These are phyloP conservation scores for Zygoascus sp. DNA, from an alignment of 1,139 yeast species.

Conservation along the genomic window DNA sequence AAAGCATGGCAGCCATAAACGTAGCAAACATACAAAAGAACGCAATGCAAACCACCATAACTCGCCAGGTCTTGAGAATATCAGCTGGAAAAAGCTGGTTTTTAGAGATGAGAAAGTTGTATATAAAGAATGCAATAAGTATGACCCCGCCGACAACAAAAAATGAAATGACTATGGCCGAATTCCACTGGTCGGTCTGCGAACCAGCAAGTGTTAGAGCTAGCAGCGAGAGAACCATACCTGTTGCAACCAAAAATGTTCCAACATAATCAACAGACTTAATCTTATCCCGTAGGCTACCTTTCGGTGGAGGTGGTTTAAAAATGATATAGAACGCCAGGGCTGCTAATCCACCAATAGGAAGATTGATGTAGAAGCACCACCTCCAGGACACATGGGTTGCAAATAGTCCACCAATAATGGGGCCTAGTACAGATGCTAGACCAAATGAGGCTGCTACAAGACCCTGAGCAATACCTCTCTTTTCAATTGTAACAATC, in stretches of 20 bases:
- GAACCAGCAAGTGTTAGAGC: conserved; percentile 52
- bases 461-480: conserved; percentile 47
- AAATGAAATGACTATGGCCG: conserved; percentile 52
- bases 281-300: conserved; percentile 42
- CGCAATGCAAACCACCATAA: conserved; percentile 39
- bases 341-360: conserved; percentile 58
- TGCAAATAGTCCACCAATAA: conserved; percentile 65
- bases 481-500: conserved; percentile 52
- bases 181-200: conserved; percentile 45
- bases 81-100: conserved; percentile 45
- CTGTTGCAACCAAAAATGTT: conserved; percentile 40
- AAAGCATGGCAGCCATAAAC: conserved; percentile 45
- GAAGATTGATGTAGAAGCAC: conserved; percentile 71
- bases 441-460: conserved; percentile 51
- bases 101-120: conserved; percentile 46
- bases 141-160: conserved; percentile 53
- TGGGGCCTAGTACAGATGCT: conserved; percentile 60
- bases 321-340: conserved; percentile 45
- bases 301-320: conserved; percentile 48
- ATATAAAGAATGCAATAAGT: conserved; percentile 40
- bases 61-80: conserved; percentile 38
- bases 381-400: conserved; percentile 66
- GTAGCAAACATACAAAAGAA: conserved; percentile 42
- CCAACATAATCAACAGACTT: conserved; percentile 48
- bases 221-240: conserved; percentile 44